These are phyloP conservation scores for Mycena vitilis DNA, from an alignment of 768 basidiomycete genomes.

Conservation along the genomic window DNA sequence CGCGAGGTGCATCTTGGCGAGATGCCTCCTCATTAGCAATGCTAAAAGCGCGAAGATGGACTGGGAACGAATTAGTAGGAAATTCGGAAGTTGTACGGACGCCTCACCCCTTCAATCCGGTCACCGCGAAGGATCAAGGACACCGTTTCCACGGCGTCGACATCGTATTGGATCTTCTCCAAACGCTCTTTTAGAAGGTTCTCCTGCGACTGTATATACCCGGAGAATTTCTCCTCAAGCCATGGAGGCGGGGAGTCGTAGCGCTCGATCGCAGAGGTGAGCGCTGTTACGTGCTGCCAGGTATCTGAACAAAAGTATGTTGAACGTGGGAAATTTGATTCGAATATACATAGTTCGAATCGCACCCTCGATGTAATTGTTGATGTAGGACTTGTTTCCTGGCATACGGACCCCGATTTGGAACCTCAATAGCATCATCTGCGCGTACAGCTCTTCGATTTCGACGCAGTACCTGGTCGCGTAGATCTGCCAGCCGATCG, in stretches of 20 bases:
- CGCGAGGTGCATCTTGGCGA: conserved; percentile 25
- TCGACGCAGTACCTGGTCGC: conserved; percentile 25
- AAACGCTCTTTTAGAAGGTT: neutral
- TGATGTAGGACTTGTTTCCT: conserved; percentile 35
- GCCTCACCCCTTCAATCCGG: conserved; percentile 17
- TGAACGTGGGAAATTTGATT: no score
- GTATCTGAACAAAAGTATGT: neutral
- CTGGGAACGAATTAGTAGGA: neutral
- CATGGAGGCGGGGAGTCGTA: conserved; percentile 4
- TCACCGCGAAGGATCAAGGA: neutral
- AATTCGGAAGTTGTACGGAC: neutral
- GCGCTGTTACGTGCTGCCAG: conserved; percentile 15
- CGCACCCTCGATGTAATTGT: conserved; percentile 15
- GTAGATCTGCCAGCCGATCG: conserved; percentile 25
- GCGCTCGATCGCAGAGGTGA: conserved; percentile 9
- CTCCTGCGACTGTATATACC: neutral
- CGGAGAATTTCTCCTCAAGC: conserved; percentile 16
- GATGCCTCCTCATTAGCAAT: conserved; percentile 23
- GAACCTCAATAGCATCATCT: conserved; percentile 15
- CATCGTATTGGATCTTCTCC: conserved; percentile 10
- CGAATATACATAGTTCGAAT: no score
- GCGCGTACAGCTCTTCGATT: conserved; percentile 20
- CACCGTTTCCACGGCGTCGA: conserved; percentile 12
- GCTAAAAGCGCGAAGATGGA: conserved; percentile 12
- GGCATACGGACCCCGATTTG: conserved; percentile 19